These are phyloP conservation scores for Closterium sp. DNA, from an alignment of 139 green algal species.

Conservation along the genomic window DNA sequence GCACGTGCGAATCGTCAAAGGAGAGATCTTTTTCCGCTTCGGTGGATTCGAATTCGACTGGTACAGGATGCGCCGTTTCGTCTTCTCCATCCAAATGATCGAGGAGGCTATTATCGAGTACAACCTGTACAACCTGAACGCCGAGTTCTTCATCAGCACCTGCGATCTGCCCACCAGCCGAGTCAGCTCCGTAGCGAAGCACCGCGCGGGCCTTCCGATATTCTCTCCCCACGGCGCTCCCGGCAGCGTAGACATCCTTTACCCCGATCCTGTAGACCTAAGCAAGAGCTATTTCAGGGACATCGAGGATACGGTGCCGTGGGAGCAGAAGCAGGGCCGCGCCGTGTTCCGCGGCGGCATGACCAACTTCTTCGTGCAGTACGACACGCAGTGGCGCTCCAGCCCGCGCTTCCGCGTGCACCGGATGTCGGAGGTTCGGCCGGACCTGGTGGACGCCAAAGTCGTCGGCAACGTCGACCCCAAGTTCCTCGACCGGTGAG, in stretches of 20 bases:
- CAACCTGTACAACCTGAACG: slow-evolving; percentile 16
- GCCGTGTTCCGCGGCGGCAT: slow-evolving; percentile 19
- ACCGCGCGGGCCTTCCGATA: slow-evolving; percentile 27
- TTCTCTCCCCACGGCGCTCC: slow-evolving; percentile 11
- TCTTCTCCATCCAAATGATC: slow-evolving; percentile 29
- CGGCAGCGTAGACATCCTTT: slow-evolving; percentile 15
- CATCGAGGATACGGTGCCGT: neutral
- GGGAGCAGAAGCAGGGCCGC: slow-evolving; percentile 10
- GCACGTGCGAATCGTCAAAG: slow-evolving; percentile 28
- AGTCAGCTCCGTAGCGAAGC: slow-evolving; percentile 13
- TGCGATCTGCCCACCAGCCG: slow-evolving; percentile 33
- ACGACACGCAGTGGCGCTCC: slow-evolving; percentile 23
- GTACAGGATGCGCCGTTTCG: slow-evolving; percentile 33
- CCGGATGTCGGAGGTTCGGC: slow-evolving; percentile 6
- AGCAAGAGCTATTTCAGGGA: slow-evolving; percentile 1
- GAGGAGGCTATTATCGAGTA: slow-evolving; percentile 29
- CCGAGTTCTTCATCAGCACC: slow-evolving; percentile 39
- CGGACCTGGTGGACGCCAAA: slow-evolving; percentile 24
- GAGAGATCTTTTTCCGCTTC: slow-evolving; percentile 27
- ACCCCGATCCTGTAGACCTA: slow-evolving; percentile 26
- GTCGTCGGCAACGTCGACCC: neutral
- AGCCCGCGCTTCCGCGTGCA: slow-evolving; percentile 28
- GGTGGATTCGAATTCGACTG: slow-evolving; percentile 18
- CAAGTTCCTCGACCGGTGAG: neutral
- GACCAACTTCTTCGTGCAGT: slow-evolving; percentile 24